Conservation (phyloP, 78 protist genomes). For the Speleostelium caveatum region DNA sequence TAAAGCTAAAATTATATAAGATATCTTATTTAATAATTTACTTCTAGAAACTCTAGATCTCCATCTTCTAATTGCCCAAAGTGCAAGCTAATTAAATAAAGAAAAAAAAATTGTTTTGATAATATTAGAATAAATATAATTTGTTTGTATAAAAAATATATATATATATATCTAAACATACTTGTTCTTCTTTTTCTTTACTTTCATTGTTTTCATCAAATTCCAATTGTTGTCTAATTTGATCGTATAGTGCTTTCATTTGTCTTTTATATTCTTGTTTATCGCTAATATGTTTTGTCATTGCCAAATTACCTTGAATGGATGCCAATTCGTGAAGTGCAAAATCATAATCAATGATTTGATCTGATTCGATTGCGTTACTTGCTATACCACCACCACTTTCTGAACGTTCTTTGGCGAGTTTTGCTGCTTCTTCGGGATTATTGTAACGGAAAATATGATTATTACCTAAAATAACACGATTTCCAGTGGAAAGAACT, state of each 20-base stretch:
- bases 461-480: conserved; percentile 82
- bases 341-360: conserved; percentile 75
- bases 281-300: conserved; percentile 46
- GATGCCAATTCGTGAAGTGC: conserved; percentile 81
- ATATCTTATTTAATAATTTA: conserved; percentile 28
- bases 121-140: not conserved
- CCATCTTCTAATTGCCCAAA: conserved; percentile 54
- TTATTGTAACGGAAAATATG: conserved; percentile 83
- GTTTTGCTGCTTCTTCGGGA: conserved; percentile 82
- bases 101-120: too few species aligned
- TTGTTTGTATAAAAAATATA: not conserved
- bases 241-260: conserved; percentile 60
- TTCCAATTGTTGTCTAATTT: conserved; percentile 39
- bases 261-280: conserved; percentile 64
- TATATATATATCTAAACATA: too few species aligned
- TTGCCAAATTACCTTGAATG: conserved; percentile 69
- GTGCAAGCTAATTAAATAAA: too few species aligned
- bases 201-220: conserved; percentile 30
- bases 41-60: conserved; percentile 39
- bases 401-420: conserved; percentile 66
- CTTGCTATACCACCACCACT: not conserved
- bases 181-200: conserved; percentile 36
- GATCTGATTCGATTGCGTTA: conserved; percentile 5
- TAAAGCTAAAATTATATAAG: conserved; percentile 40
- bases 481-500: conserved; percentile 46